A percentile compares a stretch with the other conserved stretches of the same genome.
phyloP scores from a whole-genome alignment of 164 flowering plant genomes.

The Tinospora cordifolia region DNA sequence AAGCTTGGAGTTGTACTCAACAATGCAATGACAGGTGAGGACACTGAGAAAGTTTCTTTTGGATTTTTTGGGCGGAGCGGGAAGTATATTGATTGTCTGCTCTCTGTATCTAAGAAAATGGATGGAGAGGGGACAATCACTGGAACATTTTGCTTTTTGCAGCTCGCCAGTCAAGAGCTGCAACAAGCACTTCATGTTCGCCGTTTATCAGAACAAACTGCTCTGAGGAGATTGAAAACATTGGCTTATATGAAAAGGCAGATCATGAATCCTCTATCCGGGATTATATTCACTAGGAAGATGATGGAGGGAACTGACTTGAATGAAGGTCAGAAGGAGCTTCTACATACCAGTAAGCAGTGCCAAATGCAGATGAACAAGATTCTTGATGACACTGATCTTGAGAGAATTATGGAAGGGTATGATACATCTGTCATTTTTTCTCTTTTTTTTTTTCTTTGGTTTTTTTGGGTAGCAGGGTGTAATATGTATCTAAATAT shows the following conservation, averaged over 20 bases:
- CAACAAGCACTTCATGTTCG: constrained; percentile 91
- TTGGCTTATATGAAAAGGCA: constrained; percentile 80
- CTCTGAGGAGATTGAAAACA: constrained; percentile 59
- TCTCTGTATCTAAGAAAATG: constrained; percentile 72
- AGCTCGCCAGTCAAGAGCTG: constrained; percentile 85
- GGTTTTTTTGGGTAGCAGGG: too few relatives aligned
- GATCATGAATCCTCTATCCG: constrained; percentile 74
- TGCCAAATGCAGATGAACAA: constrained; percentile 87
- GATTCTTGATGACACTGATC: constrained; percentile 81
- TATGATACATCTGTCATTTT: constrained; percentile 22
- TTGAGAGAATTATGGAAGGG: constrained; percentile 87
- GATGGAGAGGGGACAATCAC: constrained; percentile 66
- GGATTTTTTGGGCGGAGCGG: constrained; percentile 67
- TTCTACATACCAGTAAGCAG: constrained; percentile 57
- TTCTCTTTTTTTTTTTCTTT: too few relatives aligned
- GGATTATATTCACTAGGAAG: constrained; percentile 69
- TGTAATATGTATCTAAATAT: neutral
- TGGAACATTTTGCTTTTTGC: constrained; percentile 95
- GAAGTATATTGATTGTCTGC: constrained; percentile 72
- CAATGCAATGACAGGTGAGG: constrained; percentile 67
- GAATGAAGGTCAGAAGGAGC: constrained; percentile 61
- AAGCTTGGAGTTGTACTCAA: constrained; percentile 72
- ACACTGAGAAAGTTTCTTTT: constrained; percentile 68
- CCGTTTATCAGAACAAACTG: constrained; percentile 71
- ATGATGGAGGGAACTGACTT: constrained; percentile 72